Evolutionary conservation across 1,284 basidiomycete genomes (phyloP).

Genomic region (Gymnopus androsaceus): DNA sequence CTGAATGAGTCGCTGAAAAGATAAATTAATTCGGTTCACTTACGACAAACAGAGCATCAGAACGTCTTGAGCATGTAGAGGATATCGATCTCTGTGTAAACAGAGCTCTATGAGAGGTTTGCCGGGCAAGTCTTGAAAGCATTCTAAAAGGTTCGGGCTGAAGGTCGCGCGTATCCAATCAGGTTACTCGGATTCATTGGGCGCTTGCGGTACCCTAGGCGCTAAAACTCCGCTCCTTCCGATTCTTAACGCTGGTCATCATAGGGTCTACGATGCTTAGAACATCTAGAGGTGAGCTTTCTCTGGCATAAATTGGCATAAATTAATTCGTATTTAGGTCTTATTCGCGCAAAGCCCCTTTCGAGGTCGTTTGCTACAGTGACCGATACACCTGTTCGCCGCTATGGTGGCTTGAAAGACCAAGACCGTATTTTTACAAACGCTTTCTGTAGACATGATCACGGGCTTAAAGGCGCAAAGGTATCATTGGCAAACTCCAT

Average conservation of each 20-base stretch:
- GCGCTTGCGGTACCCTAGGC: no score
- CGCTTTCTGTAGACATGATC: slow-evolving; percentile 81
- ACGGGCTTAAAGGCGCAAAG: slow-evolving; percentile 86
- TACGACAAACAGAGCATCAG: slow-evolving; percentile 59
- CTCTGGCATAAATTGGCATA: background rate
- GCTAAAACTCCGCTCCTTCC: no score
- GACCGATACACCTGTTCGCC: slow-evolving; percentile 80
- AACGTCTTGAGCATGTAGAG: slow-evolving; percentile 35
- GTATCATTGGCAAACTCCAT: slow-evolving; percentile 40
- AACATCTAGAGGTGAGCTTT: slow-evolving; percentile 2
- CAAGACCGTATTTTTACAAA: slow-evolving; percentile 95
- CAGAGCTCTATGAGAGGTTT: slow-evolving; percentile 2
- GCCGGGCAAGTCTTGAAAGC: slow-evolving; percentile 13
- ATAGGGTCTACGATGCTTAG: slow-evolving; percentile 2
- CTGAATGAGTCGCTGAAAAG: background rate
- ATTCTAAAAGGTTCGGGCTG: background rate
- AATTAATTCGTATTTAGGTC: background rate
- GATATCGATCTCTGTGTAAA: slow-evolving; percentile 12
- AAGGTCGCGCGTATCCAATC: no score
- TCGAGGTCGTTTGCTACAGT: slow-evolving; percentile 70
- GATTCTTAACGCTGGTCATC: background rate
- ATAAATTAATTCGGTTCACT: slow-evolving; percentile 24
- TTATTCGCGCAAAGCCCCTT: slow-evolving; percentile 24
- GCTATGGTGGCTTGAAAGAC: slow-evolving; percentile 90
- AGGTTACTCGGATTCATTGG: no score